phyloP scores from a whole-genome alignment of 495 filamentous ascomycete species.

The Xylaria telfairii region DNA sequence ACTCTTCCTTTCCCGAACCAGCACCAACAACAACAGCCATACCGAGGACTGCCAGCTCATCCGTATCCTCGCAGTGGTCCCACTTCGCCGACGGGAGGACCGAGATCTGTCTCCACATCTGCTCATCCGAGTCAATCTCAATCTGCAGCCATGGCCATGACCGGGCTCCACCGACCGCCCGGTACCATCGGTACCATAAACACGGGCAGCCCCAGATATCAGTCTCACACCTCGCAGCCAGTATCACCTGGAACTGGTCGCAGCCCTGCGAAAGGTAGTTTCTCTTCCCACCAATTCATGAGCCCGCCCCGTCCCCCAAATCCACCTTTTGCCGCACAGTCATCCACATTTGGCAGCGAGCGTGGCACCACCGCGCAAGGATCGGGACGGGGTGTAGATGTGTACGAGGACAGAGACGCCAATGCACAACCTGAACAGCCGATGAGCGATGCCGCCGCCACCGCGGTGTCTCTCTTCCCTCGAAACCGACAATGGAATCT shows the following conservation, averaged over 20 bases:
- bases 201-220: neutral
- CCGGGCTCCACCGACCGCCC: neutral
- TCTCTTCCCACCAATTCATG: neutral
- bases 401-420: neutral
- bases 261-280: neutral
- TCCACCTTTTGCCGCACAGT: neutral
- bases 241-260: neutral
- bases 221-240: neutral
- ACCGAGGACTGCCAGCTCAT: neutral
- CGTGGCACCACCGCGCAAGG: neutral
- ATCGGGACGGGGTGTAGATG: neutral
- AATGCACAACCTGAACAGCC: constrained; percentile 8
- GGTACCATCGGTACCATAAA: neutral
- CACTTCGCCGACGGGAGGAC: constrained; percentile 6
- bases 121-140: constrained; percentile 2
- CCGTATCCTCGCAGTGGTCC: constrained; percentile 3
- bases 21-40: neutral
- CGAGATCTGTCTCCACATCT: constrained; percentile 11
- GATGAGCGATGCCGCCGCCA: constrained; percentile 29
- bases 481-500: constrained; percentile 9
- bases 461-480: constrained; percentile 34
- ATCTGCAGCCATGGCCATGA: neutral
- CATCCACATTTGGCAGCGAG: neutral
- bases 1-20: constrained; percentile 14
- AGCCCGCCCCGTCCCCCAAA: neutral